Evolutionary conservation across 2,329 filamentous ascomycete genomes (phyloP).

Genomic region (Claviceps sp.): DNA sequence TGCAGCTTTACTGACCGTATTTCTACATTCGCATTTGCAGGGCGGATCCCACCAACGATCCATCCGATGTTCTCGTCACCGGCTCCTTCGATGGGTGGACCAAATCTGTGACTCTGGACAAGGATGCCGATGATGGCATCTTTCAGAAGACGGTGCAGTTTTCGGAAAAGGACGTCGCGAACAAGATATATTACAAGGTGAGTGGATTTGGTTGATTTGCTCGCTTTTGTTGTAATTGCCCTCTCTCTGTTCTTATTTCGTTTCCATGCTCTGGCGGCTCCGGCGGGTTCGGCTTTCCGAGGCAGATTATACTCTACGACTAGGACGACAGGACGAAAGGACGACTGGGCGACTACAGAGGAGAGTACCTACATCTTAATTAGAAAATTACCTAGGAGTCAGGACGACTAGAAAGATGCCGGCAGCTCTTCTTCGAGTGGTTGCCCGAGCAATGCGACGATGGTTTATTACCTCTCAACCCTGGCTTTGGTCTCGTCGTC

Average conservation of each 20-base stretch:
- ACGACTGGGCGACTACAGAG: too few species aligned
- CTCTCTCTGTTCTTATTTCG: neutral
- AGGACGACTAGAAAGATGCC: neutral
- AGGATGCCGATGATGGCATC: constrained; percentile 42
- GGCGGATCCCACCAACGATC: constrained; percentile 71
- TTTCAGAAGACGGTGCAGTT: constrained; percentile 77
- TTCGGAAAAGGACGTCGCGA: constrained; percentile 33
- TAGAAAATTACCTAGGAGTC: too few species aligned
- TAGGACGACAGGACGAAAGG: neutral
- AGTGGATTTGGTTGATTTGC: constrained; percentile 13
- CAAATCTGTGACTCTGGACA: constrained; percentile 72
- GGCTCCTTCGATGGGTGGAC: constrained; percentile 93
- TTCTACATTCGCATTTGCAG: constrained; percentile 31
- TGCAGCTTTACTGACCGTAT: constrained; percentile 3
- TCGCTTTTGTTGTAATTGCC: neutral
- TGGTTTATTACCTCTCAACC: neutral
- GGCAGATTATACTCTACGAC: neutral
- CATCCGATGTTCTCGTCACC: constrained; percentile 58
- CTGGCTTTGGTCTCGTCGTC: neutral
- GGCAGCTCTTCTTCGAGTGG: neutral
- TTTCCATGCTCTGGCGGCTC: neutral
- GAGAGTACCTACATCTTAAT: too few species aligned
- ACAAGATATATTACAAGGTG: constrained; percentile 94
- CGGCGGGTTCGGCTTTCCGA: neutral
- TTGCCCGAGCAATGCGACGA: neutral